Evolutionary conservation across 768 basidiomycete species (phyloP).

Genomic region (Lyophyllum semitale): DNA sequence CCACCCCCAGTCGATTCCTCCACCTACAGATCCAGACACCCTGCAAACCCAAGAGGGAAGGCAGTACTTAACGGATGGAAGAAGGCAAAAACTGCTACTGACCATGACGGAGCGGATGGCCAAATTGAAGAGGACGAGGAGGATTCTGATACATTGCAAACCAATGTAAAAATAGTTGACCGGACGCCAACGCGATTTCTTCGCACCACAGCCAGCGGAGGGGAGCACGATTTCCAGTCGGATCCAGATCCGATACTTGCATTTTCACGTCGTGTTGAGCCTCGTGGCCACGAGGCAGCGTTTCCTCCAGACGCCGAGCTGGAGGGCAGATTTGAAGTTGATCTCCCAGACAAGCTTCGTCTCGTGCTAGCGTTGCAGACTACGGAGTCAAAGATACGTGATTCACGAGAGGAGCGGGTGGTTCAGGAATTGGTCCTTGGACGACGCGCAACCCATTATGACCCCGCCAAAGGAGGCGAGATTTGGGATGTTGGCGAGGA

Average conservation of each 20-base stretch:
- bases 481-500: constrained; percentile 79
- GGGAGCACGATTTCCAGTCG: constrained; percentile 30
- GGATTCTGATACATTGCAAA: constrained; percentile 19
- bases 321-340: constrained; percentile 48
- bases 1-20: constrained; percentile 51
- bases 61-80: constrained; percentile 38
- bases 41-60: constrained; percentile 39
- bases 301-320: constrained; percentile 18
- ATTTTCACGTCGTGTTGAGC: constrained; percentile 31
- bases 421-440: constrained; percentile 66
- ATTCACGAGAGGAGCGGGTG: constrained; percentile 51
- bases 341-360: constrained; percentile 68
- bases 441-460: constrained; percentile 53
- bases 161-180: constrained; percentile 37
- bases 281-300: constrained; percentile 27
- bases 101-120: constrained; percentile 25
- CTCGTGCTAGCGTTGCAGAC: constrained; percentile 64
- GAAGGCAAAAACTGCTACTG: constrained; percentile 45
- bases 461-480: constrained; percentile 65
- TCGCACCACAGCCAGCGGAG: constrained; percentile 20
- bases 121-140: constrained; percentile 29
- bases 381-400: constrained; percentile 38
- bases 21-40: constrained; percentile 19
- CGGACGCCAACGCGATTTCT: constrained; percentile 22
- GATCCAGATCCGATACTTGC: constrained; percentile 37